A percentile compares a stretch with the other conserved stretches of the same genome.
phyloP scores from a whole-genome alignment of 345 rosid species.

The Salix udensis region DNA sequence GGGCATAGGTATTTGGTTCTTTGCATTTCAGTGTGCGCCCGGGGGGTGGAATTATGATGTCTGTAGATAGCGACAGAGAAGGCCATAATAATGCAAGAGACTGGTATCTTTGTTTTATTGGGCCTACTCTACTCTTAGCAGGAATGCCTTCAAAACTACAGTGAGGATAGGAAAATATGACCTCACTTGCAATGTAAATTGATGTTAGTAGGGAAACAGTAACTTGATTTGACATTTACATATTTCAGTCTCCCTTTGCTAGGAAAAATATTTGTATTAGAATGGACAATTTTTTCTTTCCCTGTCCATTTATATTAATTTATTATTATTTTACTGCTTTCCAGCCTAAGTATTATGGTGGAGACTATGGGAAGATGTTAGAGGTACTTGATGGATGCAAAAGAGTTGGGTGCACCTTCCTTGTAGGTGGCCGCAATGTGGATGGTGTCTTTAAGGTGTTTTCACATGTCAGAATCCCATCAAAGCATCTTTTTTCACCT shows the following conservation, averaged over 20 bases:
- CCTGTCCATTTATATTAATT: not conserved
- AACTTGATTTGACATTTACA: not conserved
- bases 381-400: constrained; percentile 66
- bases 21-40: not conserved
- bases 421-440: constrained; percentile 79
- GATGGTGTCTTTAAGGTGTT: constrained; percentile 79
- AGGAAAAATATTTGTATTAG: not conserved
- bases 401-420: constrained; percentile 70
- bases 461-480: not conserved
- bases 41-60: not conserved
- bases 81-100: not conserved
- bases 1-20: not conserved
- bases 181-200: not conserved
- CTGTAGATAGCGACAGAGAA: not conserved
- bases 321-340: constrained; percentile 16
- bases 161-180: not conserved
- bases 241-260: not conserved
- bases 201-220: not conserved
- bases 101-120: no score
- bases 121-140: no score
- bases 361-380: constrained; percentile 59
- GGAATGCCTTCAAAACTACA: no score
- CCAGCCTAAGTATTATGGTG: constrained; percentile 84
- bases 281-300: no score
- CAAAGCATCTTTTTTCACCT: not conserved